Base-by-base conservation (phyloP, 305 asterid species). In the Fraxinus paxiana region DNA sequence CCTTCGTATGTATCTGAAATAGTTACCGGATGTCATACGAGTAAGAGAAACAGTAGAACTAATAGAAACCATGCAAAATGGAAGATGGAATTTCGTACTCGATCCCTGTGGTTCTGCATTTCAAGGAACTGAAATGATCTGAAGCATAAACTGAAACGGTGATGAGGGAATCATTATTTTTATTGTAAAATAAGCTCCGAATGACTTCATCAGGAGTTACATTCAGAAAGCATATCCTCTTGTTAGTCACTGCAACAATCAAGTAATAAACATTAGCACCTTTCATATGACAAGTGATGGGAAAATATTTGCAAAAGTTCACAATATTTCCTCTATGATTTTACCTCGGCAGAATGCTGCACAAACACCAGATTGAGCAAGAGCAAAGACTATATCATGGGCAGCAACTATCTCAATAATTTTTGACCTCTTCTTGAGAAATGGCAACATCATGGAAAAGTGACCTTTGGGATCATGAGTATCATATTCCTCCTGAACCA, bases 91-190 rank as follows among this genome's bases (percentile, higher is more conserved):
- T 76, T 77, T 71, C 91, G 81, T 93, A 96, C 99, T 96, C 98
- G 6, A 96, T 94, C 86, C 97, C 89, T 77, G 98, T 94, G 89
- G 97, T 93, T 87, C 99, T 86, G 96, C 99, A 96, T 86, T 93
- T 96, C 82, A 94, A 84, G 79, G 97, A 93, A 80, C 99, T 94
- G 85, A 91, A 94, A 71, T 92, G 91, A 85, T 96, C 99, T 38
- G 98, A 94, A 48, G 98, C 98, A 85, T 93, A 93, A 48, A 96
- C 98, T 3, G 99, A 96, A 75, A 94, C 98, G n/a, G 98, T 94
- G 88, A 96, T 96, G 81, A 96, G 97, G 0, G 99, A 94, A 86
- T 96, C 99, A 86, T 96, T 96, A 83, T 94, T 94, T 86, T 94
- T 93, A 89, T 96, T 96, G 89, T 92, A 96, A 88, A 96, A 94